These are phyloP conservation scores for Huntiella decipiens DNA, from an alignment of 2,329 filamentous ascomycete species.

Conservation along the genomic window DNA sequence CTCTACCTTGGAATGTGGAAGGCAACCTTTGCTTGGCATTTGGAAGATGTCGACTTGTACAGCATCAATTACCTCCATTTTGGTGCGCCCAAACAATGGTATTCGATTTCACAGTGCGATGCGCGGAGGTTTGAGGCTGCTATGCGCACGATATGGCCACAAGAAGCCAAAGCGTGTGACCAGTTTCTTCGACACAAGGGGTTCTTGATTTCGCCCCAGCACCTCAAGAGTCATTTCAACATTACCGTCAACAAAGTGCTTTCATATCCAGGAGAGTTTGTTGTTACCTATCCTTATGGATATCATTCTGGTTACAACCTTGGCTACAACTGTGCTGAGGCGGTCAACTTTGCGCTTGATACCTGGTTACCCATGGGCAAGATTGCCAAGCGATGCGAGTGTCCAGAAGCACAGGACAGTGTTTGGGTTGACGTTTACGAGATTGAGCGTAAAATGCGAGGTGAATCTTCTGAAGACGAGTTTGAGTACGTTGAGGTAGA, in stretches of 20 bases:
- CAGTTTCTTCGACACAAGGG: conserved; percentile 97
- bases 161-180: conserved; percentile 84
- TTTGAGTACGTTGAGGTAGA: conserved; percentile 62
- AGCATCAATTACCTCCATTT: conserved; percentile 99
- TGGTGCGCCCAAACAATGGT: conserved; percentile 97
- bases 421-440: conserved; percentile 97
- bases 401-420: conserved; percentile 83
- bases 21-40: conserved; percentile 95
- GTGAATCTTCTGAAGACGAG: conserved; percentile 51
- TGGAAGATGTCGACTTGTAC: conserved; percentile 96
- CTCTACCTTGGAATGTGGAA: conserved; percentile 99
- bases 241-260: conserved; percentile 94
- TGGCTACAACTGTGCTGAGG: conserved; percentile 96
- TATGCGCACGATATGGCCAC: conserved; percentile 91
- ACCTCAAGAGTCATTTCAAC: conserved; percentile 71
- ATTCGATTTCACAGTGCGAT: conserved; percentile 93
- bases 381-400: conserved; percentile 92
- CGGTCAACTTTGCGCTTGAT: conserved; percentile 93
- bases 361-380: conserved; percentile 90
- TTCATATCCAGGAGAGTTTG: conserved; percentile 91
- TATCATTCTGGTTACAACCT: conserved; percentile 97
- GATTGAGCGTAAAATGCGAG: conserved; percentile 82
- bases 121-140: conserved; percentile 80
- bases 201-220: conserved; percentile 82
- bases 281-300: conserved; percentile 95